These are phyloP conservation scores for Eucalyptus shirleyi DNA, from an alignment of 345 rosid genomes.

Conservation along the genomic window DNA sequence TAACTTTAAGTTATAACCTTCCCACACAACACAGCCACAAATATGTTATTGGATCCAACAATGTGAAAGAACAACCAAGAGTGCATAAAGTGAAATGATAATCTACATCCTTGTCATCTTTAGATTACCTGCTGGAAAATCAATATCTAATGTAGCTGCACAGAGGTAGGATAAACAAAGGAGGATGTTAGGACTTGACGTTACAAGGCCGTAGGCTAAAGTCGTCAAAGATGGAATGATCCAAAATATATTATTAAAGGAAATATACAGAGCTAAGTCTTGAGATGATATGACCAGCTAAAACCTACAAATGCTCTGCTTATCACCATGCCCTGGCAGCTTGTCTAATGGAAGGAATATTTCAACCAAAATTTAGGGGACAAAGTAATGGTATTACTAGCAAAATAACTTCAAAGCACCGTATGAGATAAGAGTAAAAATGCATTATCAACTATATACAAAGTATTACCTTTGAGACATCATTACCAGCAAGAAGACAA, in stretches of 20 bases:
- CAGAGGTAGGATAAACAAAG: neutral
- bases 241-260: neutral
- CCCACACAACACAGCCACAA: neutral
- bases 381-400: neutral
- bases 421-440: neutral
- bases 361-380: neutral
- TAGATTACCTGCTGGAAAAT: neutral
- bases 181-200: neutral
- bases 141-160: neutral
- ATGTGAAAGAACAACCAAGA: neutral
- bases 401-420: neutral
- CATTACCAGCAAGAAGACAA: slow-evolving; percentile 70
- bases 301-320: neutral
- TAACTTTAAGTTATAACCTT: neutral
- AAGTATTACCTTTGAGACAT: slow-evolving; percentile 68
- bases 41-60: neutral
- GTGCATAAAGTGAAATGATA: neutral
- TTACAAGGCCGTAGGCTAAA: neutral
- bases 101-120: neutral
- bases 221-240: neutral
- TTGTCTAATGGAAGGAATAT: neutral
- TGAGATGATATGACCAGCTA: neutral
- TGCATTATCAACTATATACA: neutral
- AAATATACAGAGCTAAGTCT: neutral
- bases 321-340: neutral